Evolutionary conservation across 2,329 filamentous ascomycete species (phyloP).

Genomic region (Claviceps fusiformis): DNA sequence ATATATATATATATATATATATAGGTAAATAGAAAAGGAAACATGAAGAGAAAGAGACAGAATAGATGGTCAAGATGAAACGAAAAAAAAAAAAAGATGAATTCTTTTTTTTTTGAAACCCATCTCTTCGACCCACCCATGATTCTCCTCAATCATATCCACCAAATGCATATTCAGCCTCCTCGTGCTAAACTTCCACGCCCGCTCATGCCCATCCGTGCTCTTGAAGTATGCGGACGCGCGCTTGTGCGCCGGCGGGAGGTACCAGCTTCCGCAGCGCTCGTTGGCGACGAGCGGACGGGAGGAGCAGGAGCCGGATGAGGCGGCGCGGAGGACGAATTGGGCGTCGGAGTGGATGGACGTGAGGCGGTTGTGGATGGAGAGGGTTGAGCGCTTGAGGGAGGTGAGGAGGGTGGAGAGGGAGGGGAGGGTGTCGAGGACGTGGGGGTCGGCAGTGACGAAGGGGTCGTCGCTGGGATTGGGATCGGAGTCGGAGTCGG

Average conservation of each 20-base stretch:
- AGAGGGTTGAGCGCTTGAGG: conserved; percentile 63
- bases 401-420: conserved; percentile 57
- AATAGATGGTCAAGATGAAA: no score
- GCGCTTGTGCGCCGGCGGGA: conserved; percentile 47
- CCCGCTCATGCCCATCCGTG: conserved; percentile 82
- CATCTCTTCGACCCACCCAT: conserved; percentile 40
- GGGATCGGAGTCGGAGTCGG: not conserved
- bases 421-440: conserved; percentile 39
- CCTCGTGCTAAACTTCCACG: conserved; percentile 81
- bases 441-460: no score
- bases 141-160: conserved; percentile 47
- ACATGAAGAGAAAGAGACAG: not conserved
- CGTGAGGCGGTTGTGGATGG: conserved; percentile 64
- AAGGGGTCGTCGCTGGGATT: conserved; percentile 25
- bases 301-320: conserved; percentile 24
- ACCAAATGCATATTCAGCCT: conserved; percentile 76
- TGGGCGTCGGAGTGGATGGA: conserved; percentile 65
- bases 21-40: not conserved
- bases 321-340: conserved; percentile 54
- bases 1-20: no score
- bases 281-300: conserved; percentile 83
- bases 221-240: conserved; percentile 93
- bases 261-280: conserved; percentile 93
- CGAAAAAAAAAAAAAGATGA: not conserved
- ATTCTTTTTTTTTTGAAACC: not conserved